These are phyloP conservation scores for Melanomma pulvis-pyrius DNA, from an alignment of 495 filamentous ascomycete species.

Conservation along the genomic window DNA sequence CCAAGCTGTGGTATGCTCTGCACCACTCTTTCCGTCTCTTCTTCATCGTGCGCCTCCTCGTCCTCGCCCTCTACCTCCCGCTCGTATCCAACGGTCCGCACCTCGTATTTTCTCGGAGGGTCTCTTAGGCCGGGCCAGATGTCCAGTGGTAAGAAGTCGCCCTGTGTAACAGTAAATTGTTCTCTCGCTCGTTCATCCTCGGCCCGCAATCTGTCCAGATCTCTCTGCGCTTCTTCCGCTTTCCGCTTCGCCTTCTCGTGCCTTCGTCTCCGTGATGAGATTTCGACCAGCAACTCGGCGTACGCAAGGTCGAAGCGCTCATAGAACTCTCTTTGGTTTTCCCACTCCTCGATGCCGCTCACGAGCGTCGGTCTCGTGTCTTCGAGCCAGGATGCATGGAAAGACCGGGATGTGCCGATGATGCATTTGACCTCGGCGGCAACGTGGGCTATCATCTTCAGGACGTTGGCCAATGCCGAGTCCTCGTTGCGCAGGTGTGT, in stretches of 20 bases:
- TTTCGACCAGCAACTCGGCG: constrained; percentile 79
- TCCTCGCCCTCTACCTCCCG: constrained; percentile 20
- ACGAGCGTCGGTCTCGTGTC: constrained; percentile 57
- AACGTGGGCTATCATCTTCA: constrained; percentile 50
- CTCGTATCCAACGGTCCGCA: constrained; percentile 45
- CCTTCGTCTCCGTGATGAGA: constrained; percentile 68
- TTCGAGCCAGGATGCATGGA: constrained; percentile 72
- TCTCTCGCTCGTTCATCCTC: constrained; percentile 73
- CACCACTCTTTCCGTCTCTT: constrained; percentile 42
- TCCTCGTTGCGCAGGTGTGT: constrained; percentile 55
- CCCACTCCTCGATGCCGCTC: constrained; percentile 52
- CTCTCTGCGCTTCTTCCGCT: constrained; percentile 71
- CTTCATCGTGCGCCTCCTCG: constrained; percentile 6
- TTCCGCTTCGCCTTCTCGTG: constrained; percentile 74
- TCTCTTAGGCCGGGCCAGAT: constrained; percentile 79
- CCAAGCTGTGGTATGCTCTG: constrained; percentile 58
- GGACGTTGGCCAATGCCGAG: constrained; percentile 12
- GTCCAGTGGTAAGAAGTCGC: constrained; percentile 83
- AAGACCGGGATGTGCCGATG: constrained; percentile 69
- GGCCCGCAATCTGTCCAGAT: constrained; percentile 70
- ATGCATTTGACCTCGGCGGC: constrained; percentile 66
- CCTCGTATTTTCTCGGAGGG: constrained; percentile 61
- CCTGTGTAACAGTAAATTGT: constrained; percentile 76
- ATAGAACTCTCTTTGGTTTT: constrained; percentile 73
- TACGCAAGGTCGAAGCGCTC: constrained; percentile 83